Base-by-base conservation (phyloP, 2,329 filamentous ascomycete species). In the Claviceps digitariae region DNA sequence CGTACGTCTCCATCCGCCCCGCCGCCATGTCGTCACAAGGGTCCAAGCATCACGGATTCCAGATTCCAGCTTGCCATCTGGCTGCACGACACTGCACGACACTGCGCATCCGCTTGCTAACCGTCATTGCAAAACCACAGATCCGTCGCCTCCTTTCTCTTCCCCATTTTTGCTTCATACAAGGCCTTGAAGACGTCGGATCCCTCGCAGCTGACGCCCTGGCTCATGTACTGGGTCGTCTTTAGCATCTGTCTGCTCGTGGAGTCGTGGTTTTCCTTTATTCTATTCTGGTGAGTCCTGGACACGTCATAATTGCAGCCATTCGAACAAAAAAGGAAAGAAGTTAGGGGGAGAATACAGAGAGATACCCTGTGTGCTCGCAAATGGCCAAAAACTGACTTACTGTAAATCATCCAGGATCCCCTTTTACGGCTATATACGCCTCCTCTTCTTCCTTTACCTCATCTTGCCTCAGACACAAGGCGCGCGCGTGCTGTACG, bases 141-240 rank as follows among this genome's bases (percentile, higher is more conserved):
- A 66, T 91, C 88, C 58, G 70, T 91, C 67, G 83, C 87, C 55
- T 94, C 90, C 54, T 90, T 95, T 66, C 82, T 96, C 66, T 94
- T 97, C 67, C 93, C 93, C 51, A 82, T 96, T 58, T 97, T 95
- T 72, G 90, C 91, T 60, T 95, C 91, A 58, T 97, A 96, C 79
- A 97, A 97, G 76, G 91, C 93, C 49, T 85, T 98, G 65, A 91
- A 93, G 72, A 90, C 89, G 17, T 86, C 86, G 51, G 88, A 96
- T 68, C 90, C 90, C 2, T 84, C 88, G 40, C 83, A 94, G 66
- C 78, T 96, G 56, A 88, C 88, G 58, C 91, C 91, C 83, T 98
- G 93, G 93, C 81, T 97, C 60, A 97, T 97, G 86, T 98, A 97
- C 78, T 98, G 91, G 86, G 89, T 95, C 56, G 89, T 95, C 25